Evolutionary conservation across 345 rosid genomes (phyloP), one percentile per base, ranked within the genome.

Genomic region (Brassica juncea): DNA sequence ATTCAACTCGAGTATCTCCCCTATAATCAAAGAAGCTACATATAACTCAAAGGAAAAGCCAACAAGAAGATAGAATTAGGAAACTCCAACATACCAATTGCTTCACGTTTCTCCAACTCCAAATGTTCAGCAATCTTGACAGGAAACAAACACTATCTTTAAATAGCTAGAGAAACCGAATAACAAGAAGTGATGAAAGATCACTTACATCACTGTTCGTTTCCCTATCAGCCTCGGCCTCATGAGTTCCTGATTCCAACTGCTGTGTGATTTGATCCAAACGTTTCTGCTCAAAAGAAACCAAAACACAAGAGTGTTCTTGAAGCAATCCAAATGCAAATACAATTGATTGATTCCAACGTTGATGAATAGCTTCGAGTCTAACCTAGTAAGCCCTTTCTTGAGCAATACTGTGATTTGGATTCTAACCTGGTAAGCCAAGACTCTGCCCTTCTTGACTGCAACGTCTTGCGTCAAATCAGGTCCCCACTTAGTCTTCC

Each of bases 401-500:
- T 59, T 61, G 39, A 30, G 67, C 28, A 69, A 39, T 37, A 39
- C 47, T 8, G 47, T 39, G 21, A 19, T 11, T 11, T 12, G 21
- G 23, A 52, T 15, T 52, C 21, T n/a, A 91, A 63, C 99, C 99
- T 93, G 93, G 82, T 89, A 93, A 79, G 97, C 96, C 82, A 91
- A 81, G 35, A 85, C 86, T 79, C 93, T 80, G 66, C 82, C 85
- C 80, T 71, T 89, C 83, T 84, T 86, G 71, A 90, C 93, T 21
- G 83, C 59, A 75, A 88, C 58, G 84, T 91, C 97, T 73, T 86
- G 89, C 32, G 88, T 80, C 37, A 83, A 81, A 89, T 95, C 98
- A 61, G 86, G 83, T 23, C 89, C 97, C 99, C 99, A 95, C 78
- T 88, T 91, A 34, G 94, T 90, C 82, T 91, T 95, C 83, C 97